phyloP scores from a whole-genome alignment of 805 yeast species.

The Suhomyces pyralidae region DNA sequence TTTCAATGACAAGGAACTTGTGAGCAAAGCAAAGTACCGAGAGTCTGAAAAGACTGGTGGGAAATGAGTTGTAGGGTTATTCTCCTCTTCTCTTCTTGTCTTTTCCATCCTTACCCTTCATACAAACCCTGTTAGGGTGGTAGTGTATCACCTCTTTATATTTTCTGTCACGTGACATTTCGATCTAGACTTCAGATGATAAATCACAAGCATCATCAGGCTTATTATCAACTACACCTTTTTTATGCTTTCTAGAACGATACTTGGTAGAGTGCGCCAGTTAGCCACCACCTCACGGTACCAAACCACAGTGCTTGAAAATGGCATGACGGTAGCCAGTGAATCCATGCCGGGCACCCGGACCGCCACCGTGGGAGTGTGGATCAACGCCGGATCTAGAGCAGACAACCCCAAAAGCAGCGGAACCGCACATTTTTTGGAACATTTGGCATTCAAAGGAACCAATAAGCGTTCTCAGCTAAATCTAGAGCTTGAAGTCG shows the following conservation, averaged over 20 bases:
- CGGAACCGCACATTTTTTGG: conserved; percentile 97
- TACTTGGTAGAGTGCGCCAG: conserved; percentile 1
- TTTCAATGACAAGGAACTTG: too few relatives aligned
- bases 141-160: too few relatives aligned
- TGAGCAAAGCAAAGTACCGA: too few relatives aligned
- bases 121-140: too few relatives aligned
- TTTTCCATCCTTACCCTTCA: too few relatives aligned
- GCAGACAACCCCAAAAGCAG: conserved; percentile 84
- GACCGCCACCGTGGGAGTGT: conserved; percentile 97
- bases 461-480: conserved; percentile 78
- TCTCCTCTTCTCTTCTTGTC: too few relatives aligned
- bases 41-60: too few relatives aligned
- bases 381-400: conserved; percentile 98
- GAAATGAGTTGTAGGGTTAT: too few relatives aligned
- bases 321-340: conserved; percentile 93
- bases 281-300: conserved; percentile 11
- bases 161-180: neutral
- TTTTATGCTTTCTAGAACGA: neutral
- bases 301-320: conserved; percentile 70
- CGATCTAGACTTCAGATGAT: neutral
- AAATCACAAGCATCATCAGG: neutral
- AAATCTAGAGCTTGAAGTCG: conserved; percentile 86
- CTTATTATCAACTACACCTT: neutral
- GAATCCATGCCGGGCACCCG: conserved; percentile 82
- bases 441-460: conserved; percentile 96